Evolutionary conservation across 345 rosid genomes (phyloP), one percentile per base, ranked within the genome.

Genomic region (Luvunga scandens): DNA sequence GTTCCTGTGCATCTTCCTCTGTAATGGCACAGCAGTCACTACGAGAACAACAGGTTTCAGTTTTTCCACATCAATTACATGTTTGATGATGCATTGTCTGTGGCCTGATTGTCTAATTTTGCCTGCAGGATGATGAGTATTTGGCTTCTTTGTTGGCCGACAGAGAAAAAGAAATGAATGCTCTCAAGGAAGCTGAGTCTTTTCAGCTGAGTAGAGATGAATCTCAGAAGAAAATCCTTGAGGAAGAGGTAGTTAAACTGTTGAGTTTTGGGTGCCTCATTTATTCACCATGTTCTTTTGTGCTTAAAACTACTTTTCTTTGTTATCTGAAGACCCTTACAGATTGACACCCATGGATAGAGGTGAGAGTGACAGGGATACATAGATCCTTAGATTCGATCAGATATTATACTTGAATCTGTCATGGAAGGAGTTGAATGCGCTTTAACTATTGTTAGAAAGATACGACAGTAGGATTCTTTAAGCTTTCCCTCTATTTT

Each of bases 71-170:
- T 66, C 55, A 22, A 65, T 74, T 75, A 16, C 60, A 53, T 77
- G 48, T 30, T 50, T 75, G 70, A 60, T 80, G 31, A 39, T 66
- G 22, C 53, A 28, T 69, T 73, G 6, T 71, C 39, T 75, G 70
- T 73, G 13, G 65, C 57, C 42, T 13, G 71, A 75, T 75, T 33
- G 1, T 77, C 7, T 7, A 34, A 42, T 45, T n/a, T 75, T 78
- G 13, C 77, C 69, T 34, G 75, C 82, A 89, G 91, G 85, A 89
- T 75, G 70, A 81, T 68, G 87, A 85, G 69, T 86, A 86, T 79
- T 78, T 82, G 71, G 82, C 82, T 14, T 84, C 88, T 65, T 75
- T 88, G 71, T 69, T 77, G 72, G 83, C 87, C 75, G 87, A 86
- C 62, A 81, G 81, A 79, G 83, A 77, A 70, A 89, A 81, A 68